phyloP scores from a whole-genome alignment of 345 rosid genomes.

The Clarkia xantiana region DNA sequence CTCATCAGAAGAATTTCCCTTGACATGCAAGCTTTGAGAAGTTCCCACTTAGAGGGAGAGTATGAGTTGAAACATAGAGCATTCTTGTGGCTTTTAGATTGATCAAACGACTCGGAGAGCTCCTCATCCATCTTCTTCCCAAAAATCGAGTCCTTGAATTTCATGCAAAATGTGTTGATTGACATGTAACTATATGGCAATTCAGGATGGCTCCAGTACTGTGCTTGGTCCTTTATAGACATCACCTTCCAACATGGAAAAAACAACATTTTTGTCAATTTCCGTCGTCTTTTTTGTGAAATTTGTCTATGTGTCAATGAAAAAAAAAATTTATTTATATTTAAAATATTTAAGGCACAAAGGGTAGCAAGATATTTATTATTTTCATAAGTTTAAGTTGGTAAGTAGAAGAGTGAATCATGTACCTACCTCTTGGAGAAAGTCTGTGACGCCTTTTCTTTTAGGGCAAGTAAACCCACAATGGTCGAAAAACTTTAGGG shows the following conservation, averaged over 20 bases:
- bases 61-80: conserved; percentile 25
- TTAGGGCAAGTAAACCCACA: conserved; percentile 52
- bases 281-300: too few relatives aligned
- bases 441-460: conserved; percentile 53
- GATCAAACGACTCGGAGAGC: conserved; percentile 24
- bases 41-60: conserved; percentile 36
- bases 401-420: too few relatives aligned
- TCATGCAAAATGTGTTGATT: conserved; percentile 22
- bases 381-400: too few relatives aligned
- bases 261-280: too few relatives aligned
- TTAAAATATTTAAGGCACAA: too few relatives aligned
- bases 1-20: conserved; percentile 52
- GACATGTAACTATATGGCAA: conserved; percentile 23
- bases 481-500: conserved; percentile 32
- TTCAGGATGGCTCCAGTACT: conserved; percentile 29
- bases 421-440: conserved; percentile 41
- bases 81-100: conserved; percentile 20
- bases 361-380: too few relatives aligned
- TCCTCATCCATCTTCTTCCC: conserved; percentile 23
- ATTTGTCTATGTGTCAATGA: too few relatives aligned
- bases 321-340: too few relatives aligned
- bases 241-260: conserved; percentile 26
- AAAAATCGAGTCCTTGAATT: conserved; percentile 18
- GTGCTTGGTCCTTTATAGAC: conserved; percentile 52
- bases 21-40: conserved; percentile 41